A percentile compares a stretch with the other conserved stretches of the same genome.
These are phyloP conservation scores for Backusella circina DNA, from an alignment of 192 early-diverging fungal genomes.

Conservation along the genomic window DNA sequence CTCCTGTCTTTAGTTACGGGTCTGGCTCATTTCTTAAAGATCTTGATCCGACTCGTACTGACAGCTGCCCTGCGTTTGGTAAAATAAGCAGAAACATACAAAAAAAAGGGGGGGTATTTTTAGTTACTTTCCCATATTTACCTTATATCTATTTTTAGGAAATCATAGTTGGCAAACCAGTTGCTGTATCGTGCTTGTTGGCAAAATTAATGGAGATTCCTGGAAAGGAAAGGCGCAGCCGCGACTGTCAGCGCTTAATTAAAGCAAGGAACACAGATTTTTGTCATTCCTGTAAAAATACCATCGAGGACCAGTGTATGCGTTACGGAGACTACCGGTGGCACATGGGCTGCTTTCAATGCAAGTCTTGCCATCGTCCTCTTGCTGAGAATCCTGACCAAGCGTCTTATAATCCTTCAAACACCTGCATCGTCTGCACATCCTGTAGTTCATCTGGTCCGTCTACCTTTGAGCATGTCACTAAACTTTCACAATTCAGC, in stretches of 20 bases:
- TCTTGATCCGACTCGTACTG: slow-evolving; percentile 84
- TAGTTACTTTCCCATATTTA: neutral
- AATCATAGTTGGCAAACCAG: slow-evolving; percentile 46
- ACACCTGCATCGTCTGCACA: slow-evolving; percentile 18
- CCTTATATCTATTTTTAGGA: slow-evolving; percentile 45
- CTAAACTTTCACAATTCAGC: slow-evolving; percentile 88
- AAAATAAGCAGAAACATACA: slow-evolving; percentile 12
- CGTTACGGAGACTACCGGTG: slow-evolving; percentile 64
- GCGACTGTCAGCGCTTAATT: slow-evolving; percentile 15
- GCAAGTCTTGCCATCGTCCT: slow-evolving; percentile 54
- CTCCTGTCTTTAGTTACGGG: slow-evolving; percentile 85
- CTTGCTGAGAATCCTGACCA: slow-evolving; percentile 27
- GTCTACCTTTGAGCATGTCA: slow-evolving; percentile 63
- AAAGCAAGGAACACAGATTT: slow-evolving; percentile 58
- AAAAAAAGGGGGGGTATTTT: neutral
- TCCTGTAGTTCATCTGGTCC: slow-evolving; percentile 1
- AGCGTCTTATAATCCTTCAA: slow-evolving; percentile 14
- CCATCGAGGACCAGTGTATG: slow-evolving; percentile 90
- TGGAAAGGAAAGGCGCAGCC: slow-evolving; percentile 32
- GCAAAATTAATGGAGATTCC: slow-evolving; percentile 70
- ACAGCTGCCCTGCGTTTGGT: slow-evolving; percentile 83
- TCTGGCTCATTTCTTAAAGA: slow-evolving; percentile 90
- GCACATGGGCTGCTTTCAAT: slow-evolving; percentile 81
- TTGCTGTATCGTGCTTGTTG: slow-evolving; percentile 66
- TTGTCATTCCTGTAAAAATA: slow-evolving; percentile 72